phyloP scores from a whole-genome alignment of 2,329 filamentous ascomycete genomes.

The Ophiognomonia clavigignenti-juglandacearum region DNA sequence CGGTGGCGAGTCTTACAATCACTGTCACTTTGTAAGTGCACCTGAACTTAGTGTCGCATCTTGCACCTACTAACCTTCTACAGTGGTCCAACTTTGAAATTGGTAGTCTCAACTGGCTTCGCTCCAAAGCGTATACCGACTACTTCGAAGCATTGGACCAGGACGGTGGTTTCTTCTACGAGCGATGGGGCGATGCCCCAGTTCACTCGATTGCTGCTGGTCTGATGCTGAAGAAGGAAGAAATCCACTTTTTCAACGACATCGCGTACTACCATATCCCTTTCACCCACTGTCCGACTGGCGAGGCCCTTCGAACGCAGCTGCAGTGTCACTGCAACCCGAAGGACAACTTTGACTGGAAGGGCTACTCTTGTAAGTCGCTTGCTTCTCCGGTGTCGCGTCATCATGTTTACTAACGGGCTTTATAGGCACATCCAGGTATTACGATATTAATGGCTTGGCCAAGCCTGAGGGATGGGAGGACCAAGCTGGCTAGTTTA shows the following conservation, averaged over 20 bases:
- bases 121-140: constrained; percentile 82
- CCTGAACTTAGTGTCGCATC: too few species aligned
- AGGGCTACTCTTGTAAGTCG: constrained; percentile 81
- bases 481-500: constrained; percentile 51
- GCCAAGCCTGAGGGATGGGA: constrained; percentile 84
- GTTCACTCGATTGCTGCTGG: constrained; percentile 95
- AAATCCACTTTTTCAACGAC: constrained; percentile 98
- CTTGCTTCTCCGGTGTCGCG: background rate
- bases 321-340: constrained; percentile 94
- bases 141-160: constrained; percentile 85
- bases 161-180: constrained; percentile 97
- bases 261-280: constrained; percentile 98
- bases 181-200: constrained; percentile 95
- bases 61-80: constrained; percentile 1
- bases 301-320: constrained; percentile 76
- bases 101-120: constrained; percentile 88
- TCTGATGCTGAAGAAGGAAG: constrained; percentile 82
- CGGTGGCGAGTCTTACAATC: constrained; percentile 86
- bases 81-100: constrained; percentile 99
- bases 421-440: constrained; percentile 70
- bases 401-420: background rate
- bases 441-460: constrained; percentile 76
- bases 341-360: constrained; percentile 98
- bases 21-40: constrained; percentile 85
- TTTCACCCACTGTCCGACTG: constrained; percentile 95